phyloP scores from a whole-genome alignment of 768 basidiomycete genomes.

The Flagelloscypha sp. region DNA sequence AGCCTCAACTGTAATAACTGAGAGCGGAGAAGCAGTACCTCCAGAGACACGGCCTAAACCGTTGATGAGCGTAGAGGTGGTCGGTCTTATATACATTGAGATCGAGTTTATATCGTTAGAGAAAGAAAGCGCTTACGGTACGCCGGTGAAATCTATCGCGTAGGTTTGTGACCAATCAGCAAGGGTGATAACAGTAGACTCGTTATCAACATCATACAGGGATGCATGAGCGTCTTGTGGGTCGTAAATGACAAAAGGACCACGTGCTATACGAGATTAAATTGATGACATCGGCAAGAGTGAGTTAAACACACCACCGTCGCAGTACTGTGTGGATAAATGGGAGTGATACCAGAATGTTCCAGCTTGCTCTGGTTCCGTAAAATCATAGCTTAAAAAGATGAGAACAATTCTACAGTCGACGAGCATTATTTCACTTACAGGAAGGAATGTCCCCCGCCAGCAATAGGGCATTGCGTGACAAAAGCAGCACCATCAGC shows the following conservation, averaged over 20 bases:
- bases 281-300: conserved; percentile 11
- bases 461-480: conserved; percentile 37
- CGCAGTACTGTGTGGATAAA: conserved; percentile 40
- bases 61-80: conserved; percentile 35
- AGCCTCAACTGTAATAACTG: conserved; percentile 8
- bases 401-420: conserved; percentile 11
- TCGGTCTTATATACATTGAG: conserved; percentile 9
- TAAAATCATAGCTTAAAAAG: conserved; percentile 26
- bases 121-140: neutral
- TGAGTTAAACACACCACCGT: too few relatives aligned
- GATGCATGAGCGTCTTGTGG: conserved; percentile 26
- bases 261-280: conserved; percentile 28
- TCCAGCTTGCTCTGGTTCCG: conserved; percentile 26
- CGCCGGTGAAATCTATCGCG: conserved; percentile 8
- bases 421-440: conserved; percentile 30
- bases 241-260: conserved; percentile 31
- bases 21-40: conserved; percentile 6
- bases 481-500: conserved; percentile 28
- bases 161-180: conserved; percentile 16
- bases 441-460: conserved; percentile 26
- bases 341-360: conserved; percentile 41
- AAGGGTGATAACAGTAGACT: conserved; percentile 25
- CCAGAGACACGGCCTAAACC: conserved; percentile 30
- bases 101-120: neutral
- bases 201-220: conserved; percentile 35